Evolutionary conservation across 331 rosid species (phyloP), one percentile per base, ranked within the genome.

Genomic region (Erythrophleum ivorense): DNA sequence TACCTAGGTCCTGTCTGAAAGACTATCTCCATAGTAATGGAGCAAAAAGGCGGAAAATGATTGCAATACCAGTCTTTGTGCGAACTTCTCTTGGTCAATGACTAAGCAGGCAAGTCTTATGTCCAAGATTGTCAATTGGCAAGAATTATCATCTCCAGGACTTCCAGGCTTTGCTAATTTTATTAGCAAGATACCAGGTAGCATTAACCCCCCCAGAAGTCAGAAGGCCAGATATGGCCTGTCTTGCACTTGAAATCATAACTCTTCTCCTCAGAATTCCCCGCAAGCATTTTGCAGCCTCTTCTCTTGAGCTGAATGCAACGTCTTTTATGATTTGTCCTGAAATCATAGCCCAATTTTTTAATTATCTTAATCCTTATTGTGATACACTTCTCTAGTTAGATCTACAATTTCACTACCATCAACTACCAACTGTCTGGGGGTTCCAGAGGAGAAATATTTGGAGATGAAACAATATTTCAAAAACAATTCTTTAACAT

Each of bases 221-320:
- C 64, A 95, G 79, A 36, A 95, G 81, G 68, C 99, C 94, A 54
- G 98, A 90, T 67, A 91, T 49, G 5, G 97, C 97, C 83, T 95
- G 99, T 83, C 98, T 91, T 84, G 93, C 90, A 82, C 98, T 95
- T 81, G 98, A 95, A 81, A 89, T 82, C 98, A 89, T 91, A 33
- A 95, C 99, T 82, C 48, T 91, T 70, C 84, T 92, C 85, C 86
- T 84, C 87, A 93, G 49, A 81, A 88, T 80, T 78, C 85, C 84
- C 87, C 84, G 91, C 93, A 93, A 86, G 91, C 90, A 89, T 81
- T 88, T 88, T 13, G 91, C 92, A 72, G 92, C 97, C 82, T 82
- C 97, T 79, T 90, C 91, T 88, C 92, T 93, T 29, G 92, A 83
- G 7, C 84, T 85, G 58, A 89, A 73, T 74, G 75, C 75, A 67